A percentile compares a stretch with the other conserved stretches of the same genome.
Conservation (phyloP, 306 rosid species). For the Fragaria vesca region DNA sequence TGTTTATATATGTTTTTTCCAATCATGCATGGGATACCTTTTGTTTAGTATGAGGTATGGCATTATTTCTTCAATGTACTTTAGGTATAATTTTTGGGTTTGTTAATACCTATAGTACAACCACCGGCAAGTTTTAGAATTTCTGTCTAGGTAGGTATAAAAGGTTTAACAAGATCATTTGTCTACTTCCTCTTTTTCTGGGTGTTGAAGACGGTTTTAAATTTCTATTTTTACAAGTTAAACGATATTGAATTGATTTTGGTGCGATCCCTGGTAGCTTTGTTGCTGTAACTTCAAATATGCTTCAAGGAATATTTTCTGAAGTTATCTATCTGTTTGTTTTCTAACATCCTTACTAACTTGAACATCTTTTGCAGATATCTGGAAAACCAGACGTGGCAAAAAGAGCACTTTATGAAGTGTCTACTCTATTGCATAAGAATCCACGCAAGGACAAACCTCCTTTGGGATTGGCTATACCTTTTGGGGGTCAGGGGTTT, state of each 20-base stretch:
- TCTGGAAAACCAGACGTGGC: constrained; percentile 34
- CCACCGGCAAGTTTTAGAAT: background rate
- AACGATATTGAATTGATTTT: background rate
- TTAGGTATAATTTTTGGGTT: background rate
- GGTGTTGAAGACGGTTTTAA: background rate
- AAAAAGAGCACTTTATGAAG: constrained; percentile 36
- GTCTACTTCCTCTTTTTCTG: background rate
- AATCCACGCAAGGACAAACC: constrained; percentile 40
- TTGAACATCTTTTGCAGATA: constrained; percentile 29
- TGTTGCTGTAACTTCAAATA: background rate
- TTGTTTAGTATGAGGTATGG: background rate
- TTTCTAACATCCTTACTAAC: constrained; percentile 13
- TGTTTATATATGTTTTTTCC: background rate
- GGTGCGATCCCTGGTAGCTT: background rate
- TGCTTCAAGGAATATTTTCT: constrained; percentile 2
- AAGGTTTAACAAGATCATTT: background rate
- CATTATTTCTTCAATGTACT: background rate
- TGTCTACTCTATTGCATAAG: constrained; percentile 34
- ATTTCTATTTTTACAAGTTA: background rate
- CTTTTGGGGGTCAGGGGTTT: constrained; percentile 28
- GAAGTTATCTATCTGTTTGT: background rate
- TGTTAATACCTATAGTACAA: background rate
- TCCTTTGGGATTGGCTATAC: constrained; percentile 19
- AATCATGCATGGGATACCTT: background rate
- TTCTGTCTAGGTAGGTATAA: background rate